Evolutionary conservation across 768 basidiomycete species (phyloP), one percentile per base, ranked within the genome.

Genomic region (Strobilomyces dryophilus): DNA sequence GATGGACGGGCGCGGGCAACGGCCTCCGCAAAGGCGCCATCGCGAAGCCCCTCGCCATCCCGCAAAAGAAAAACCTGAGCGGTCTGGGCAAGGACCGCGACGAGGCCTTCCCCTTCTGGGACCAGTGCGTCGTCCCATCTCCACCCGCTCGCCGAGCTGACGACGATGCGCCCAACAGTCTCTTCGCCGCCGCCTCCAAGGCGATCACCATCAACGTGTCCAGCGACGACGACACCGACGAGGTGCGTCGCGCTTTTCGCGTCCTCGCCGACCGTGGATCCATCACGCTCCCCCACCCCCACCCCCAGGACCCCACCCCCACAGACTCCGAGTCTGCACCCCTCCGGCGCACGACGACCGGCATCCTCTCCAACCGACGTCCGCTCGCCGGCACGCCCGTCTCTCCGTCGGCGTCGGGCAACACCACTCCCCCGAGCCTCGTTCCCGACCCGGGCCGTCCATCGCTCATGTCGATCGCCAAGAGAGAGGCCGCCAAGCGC

Each of bases 101-200:
- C 63, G 93, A 95, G 61, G 92, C 92, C 0, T 93, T 94, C 66
- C 93, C 94, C 47, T 98, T 98, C 79, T 98, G 94, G 94, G 94
- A 98, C 68, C 92, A 97, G 93, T 95, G 61, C 70, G 90, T 79
- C 15, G 47, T 31, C 39, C 4, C 17, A n/a, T 27, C 27, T 29
- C 17, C 21, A 12, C 15, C n/a, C 34, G 3, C 8, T 32, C 45
- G 26, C 46, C 32, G 39, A 12, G 15, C 34, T 46, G 45, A 56
- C 36, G 48, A 20, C 31, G 47, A 48, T 24, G 15, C 51, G 6
- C n/a, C 20, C 5, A 5, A 11, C 10, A 70, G 70, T 45, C 70
- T 95, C 49, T 97, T 90, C 68, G 73, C 85, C 1, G 84, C 86
- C 14, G 92, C 93, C 18, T 85, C 93, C 0, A 86, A 85, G 57